Percentiles rank a stretch among this genome's conserved stretches.
Conservation (phyloP, 164 flowering plant genomes). For the Liquidambar formosana region DNA sequence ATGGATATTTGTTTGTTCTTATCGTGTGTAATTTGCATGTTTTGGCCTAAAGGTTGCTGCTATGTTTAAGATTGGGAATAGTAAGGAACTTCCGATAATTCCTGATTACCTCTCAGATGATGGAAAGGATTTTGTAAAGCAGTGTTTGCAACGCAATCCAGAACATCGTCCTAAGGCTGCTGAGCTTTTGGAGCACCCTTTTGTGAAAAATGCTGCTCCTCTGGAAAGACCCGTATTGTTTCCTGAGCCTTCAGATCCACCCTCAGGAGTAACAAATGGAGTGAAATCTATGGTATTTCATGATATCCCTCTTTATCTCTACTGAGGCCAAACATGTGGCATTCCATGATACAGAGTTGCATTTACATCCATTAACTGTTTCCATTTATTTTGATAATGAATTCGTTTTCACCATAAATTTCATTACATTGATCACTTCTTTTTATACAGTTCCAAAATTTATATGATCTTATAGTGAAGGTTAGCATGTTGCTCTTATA, state of each 20-base stretch:
- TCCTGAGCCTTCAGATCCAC: slow-evolving; percentile 49
- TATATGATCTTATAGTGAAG: background rate
- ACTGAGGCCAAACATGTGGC: background rate
- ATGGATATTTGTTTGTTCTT: background rate
- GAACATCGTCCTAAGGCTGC: slow-evolving; percentile 77
- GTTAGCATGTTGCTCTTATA: background rate
- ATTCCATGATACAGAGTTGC: background rate
- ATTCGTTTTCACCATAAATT: background rate
- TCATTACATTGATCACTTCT: background rate
- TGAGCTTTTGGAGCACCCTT: slow-evolving; percentile 84
- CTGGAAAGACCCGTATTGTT: slow-evolving; percentile 46
- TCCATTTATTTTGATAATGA: background rate
- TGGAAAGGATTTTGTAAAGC: slow-evolving; percentile 80
- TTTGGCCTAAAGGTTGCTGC: slow-evolving; percentile 35
- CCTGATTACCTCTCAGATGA: slow-evolving; percentile 88
- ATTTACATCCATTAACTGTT: background rate
- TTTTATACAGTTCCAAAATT: background rate
- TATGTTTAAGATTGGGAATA: slow-evolving; percentile 93
- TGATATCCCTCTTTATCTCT: background rate
- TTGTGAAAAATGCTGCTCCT: slow-evolving; percentile 78
- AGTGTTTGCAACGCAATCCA: slow-evolving; percentile 85
- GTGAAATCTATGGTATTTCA: slow-evolving; percentile 52
- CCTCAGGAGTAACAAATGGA: slow-evolving; percentile 38
- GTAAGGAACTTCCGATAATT: slow-evolving; percentile 88
- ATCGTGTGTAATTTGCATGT: slow-evolving; percentile 14